phyloP scores from a whole-genome alignment of 805 yeast species.

The Torulaspora franciscae region DNA sequence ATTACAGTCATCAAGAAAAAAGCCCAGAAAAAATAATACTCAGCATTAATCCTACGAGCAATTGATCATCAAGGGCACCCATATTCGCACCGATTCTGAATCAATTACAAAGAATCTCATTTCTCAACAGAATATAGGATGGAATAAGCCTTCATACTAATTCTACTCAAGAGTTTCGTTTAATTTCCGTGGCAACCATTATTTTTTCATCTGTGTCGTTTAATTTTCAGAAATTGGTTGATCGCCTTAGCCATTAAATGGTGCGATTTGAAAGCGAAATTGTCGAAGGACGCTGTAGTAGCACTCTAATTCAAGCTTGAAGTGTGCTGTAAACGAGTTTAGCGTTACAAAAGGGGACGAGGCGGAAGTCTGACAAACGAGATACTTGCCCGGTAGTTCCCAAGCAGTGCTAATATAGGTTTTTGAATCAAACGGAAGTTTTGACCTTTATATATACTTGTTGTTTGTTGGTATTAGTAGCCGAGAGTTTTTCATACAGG shows the following conservation, averaged over 20 bases:
- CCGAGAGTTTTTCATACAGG: background rate
- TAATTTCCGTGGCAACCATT: background rate
- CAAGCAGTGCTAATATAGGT: background rate
- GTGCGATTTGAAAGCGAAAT: conserved; percentile 5
- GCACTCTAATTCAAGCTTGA: background rate
- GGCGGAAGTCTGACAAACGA: background rate
- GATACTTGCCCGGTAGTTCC: background rate
- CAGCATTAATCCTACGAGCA: too few species aligned
- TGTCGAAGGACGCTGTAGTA: background rate
- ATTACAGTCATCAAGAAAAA: too few species aligned
- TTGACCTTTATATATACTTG: background rate
- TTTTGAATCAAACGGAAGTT: background rate
- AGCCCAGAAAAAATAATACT: too few species aligned
- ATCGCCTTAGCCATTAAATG: conserved; percentile 5
- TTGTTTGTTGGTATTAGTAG: background rate
- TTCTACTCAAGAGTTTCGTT: background rate
- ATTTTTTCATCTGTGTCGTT: conserved; percentile 1
- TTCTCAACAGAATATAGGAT: background rate
- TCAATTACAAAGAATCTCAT: too few species aligned
- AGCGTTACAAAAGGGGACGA: background rate
- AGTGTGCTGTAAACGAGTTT: conserved; percentile 2
- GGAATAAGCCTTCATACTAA: background rate
- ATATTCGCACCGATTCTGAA: too few species aligned
- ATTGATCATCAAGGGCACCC: too few species aligned
- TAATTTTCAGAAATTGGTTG: conserved; percentile 1